Evolutionary conservation across 345 rosid species (phyloP).

Genomic region (Heritiera fomes): DNA sequence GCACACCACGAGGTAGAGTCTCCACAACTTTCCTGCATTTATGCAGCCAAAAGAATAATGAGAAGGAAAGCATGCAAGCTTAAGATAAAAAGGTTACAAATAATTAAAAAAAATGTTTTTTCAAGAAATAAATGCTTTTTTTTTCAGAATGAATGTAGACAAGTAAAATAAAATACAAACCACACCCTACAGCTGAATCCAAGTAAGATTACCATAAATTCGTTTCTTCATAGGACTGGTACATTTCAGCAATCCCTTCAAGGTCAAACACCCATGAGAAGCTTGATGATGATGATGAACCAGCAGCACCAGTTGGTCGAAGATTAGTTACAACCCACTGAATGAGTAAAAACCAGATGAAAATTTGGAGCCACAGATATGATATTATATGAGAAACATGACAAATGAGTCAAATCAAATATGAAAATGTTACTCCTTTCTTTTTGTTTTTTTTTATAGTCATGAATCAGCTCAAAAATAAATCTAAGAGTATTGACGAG

Average conservation of each 20-base stretch:
- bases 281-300: conserved; percentile 47
- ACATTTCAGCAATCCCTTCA: conserved; percentile 76
- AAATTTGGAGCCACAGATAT: neutral
- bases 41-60: conserved; percentile 2
- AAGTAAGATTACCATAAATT: conserved; percentile 66
- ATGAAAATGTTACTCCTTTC: neutral
- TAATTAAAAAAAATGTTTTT: neutral
- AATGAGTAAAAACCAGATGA: conserved; percentile 15
- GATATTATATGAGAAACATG: neutral
- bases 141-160: conserved; percentile 7
- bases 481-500: neutral
- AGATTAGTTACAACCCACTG: conserved; percentile 97
- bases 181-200: neutral
- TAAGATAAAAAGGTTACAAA: neutral
- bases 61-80: neutral
- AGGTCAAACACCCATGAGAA: conserved; percentile 90
- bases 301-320: conserved; percentile 39
- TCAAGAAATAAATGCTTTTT: neutral
- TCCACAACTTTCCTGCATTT: conserved; percentile 78
- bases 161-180: neutral
- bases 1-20: conserved; percentile 83
- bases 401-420: conserved; percentile 6
- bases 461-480: neutral
- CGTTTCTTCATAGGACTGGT: conserved; percentile 84
- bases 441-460: neutral